phyloP scores from a whole-genome alignment of 371 early-diverging fungal species.

The Thermomucor indicae-seudaticae region DNA sequence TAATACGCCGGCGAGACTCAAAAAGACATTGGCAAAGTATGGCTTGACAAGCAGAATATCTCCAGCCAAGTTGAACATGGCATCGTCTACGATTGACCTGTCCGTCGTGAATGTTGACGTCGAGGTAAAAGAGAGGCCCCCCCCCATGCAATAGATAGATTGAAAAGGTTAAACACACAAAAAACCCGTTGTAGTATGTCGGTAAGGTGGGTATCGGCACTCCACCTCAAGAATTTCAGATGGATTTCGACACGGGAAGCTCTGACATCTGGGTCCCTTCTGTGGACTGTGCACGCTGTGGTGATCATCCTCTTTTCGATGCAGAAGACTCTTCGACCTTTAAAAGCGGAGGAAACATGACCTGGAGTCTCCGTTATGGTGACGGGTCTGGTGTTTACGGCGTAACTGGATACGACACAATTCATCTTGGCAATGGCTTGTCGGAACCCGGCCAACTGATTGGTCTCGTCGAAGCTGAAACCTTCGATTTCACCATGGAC shows the following conservation, averaged over 20 bases:
- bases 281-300: constrained; percentile 24
- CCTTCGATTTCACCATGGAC: constrained; percentile 29
- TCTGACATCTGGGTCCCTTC: constrained; percentile 52
- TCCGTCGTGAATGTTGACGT: constrained; percentile 31
- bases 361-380: constrained; percentile 40
- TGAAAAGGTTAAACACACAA: not conserved
- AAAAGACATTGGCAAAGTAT: constrained; percentile 25
- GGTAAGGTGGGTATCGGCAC: constrained; percentile 51
- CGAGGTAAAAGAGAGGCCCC: constrained; percentile 30
- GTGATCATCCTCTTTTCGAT: constrained; percentile 24
- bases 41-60: constrained; percentile 14
- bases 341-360: constrained; percentile 8
- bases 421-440: constrained; percentile 35
- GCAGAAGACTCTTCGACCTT: constrained; percentile 15
- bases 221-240: constrained; percentile 46
- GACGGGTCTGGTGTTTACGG: constrained; percentile 52
- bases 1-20: constrained; percentile 25
- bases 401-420: constrained; percentile 30
- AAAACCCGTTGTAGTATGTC: constrained; percentile 30
- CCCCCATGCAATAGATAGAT: not conserved
- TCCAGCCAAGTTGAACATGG: constrained; percentile 8
- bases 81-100: constrained; percentile 20
- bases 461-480: constrained; percentile 27
- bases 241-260: constrained; percentile 58
- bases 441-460: constrained; percentile 18